A percentile compares a stretch with the other conserved stretches of the same genome.
phyloP scores from a whole-genome alignment of 208 protist species.

The Angomonas deanei region DNA sequence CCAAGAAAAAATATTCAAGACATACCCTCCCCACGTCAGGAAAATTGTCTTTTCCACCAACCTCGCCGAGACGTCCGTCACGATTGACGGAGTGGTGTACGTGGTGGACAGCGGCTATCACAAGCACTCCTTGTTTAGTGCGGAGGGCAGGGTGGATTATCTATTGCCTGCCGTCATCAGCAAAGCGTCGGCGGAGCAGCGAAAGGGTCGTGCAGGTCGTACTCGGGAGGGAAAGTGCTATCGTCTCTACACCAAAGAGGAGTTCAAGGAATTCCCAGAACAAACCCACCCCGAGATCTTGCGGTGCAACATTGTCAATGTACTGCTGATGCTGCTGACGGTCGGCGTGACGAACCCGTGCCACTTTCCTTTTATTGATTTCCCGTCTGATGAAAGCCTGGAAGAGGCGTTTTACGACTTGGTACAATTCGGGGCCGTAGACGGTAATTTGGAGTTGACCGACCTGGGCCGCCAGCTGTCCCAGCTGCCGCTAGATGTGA shows the following conservation, averaged over 20 bases:
- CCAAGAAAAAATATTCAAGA: constrained; percentile 73
- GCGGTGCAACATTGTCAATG: constrained; percentile 94
- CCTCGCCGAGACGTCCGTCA: constrained; percentile 99
- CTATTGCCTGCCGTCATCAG: constrained; percentile 98
- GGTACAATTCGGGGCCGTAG: constrained; percentile 97
- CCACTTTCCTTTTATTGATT: constrained; percentile 97
- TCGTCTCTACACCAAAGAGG: constrained; percentile 91
- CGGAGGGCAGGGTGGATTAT: constrained; percentile 94
- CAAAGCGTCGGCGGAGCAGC: constrained; percentile 97
- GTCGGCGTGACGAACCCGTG: constrained; percentile 95
- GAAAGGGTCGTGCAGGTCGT: constrained; percentile 98
- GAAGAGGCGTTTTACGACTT: constrained; percentile 96
- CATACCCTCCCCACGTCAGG: constrained; percentile 30
- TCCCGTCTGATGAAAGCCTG: constrained; percentile 94
- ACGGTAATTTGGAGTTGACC: constrained; percentile 90
- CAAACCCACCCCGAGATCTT: constrained; percentile 95
- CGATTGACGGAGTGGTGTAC: constrained; percentile 99
- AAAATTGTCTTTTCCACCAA: constrained; percentile 99
- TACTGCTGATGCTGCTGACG: constrained; percentile 94
- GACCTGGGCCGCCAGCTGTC: constrained; percentile 67
- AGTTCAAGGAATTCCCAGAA: constrained; percentile 72
- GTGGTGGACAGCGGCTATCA: constrained; percentile 98
- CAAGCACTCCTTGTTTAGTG: constrained; percentile 98
- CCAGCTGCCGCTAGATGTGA: constrained; percentile 78
- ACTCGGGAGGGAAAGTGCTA: constrained; percentile 98